Evolutionary conservation across 805 yeast genomes (phyloP).

Genomic region (Wickerhamiella nectarea): DNA sequence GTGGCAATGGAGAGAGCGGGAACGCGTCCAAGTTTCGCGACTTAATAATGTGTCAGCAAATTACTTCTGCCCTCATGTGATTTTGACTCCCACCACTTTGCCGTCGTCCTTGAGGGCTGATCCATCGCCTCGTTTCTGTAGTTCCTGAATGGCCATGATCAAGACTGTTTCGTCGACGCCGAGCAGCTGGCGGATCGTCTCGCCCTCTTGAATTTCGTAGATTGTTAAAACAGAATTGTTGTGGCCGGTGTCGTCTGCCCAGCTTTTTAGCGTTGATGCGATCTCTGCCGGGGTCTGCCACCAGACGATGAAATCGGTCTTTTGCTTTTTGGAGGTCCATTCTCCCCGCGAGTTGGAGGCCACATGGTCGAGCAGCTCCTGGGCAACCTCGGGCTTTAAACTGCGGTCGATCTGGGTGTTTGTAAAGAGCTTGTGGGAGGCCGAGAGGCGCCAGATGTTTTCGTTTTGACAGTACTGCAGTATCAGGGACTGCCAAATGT

Average conservation of each 20-base stretch:
- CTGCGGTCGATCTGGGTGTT: constrained; percentile 26
- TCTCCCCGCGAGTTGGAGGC: constrained; percentile 42
- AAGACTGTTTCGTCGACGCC: constrained; percentile 48
- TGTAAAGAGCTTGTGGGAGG: constrained; percentile 23
- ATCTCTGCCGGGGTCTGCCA: constrained; percentile 62
- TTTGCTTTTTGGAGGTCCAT: constrained; percentile 31
- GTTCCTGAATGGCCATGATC: constrained; percentile 38
- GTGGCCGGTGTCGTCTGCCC: constrained; percentile 73
- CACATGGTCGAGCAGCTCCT: constrained; percentile 45
- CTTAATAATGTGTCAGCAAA: not conserved
- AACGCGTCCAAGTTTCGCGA: constrained; percentile 4
- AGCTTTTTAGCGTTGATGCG: constrained; percentile 47
- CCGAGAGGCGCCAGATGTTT: constrained; percentile 38
- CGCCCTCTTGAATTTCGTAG: constrained; percentile 62
- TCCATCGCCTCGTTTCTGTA: constrained; percentile 60
- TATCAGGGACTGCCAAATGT: constrained; percentile 62
- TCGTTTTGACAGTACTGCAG: constrained; percentile 45
- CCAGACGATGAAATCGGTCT: constrained; percentile 32
- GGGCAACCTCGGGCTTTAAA: constrained; percentile 40
- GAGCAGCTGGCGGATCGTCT: constrained; percentile 53
- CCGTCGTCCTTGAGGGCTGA: constrained; percentile 54
- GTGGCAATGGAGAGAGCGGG: too few relatives aligned
- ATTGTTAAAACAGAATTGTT: constrained; percentile 62
- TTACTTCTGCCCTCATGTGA: constrained; percentile 12
- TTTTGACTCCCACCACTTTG: constrained; percentile 61